Evolutionary conservation across 2,329 filamentous ascomycete species (phyloP), one percentile per base, ranked within the genome.

Genomic region (Cylindrodendrum hubeiense): DNA sequence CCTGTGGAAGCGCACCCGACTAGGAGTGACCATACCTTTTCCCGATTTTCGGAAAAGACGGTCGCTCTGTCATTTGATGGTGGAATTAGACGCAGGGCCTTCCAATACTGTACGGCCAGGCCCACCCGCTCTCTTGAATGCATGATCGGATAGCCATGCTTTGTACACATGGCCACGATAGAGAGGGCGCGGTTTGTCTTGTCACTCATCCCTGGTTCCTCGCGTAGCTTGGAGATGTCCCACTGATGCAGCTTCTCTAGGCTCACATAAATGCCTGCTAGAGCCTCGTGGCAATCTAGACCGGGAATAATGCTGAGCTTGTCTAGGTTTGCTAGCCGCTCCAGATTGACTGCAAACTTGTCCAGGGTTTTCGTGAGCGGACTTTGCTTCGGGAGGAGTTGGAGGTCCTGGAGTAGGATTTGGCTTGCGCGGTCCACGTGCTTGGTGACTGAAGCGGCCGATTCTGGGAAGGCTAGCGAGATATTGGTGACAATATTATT

Each of bases 101-200:
- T 90, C 93, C 93, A 96, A 77, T 95, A 97, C 68, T 94, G 91
- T 41, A 96, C 73, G 52, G 87, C 89, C 60, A 95, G 80, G 1
- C 93, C 93, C 26, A 95, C 81, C 53, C 86, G 87, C 22, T 86
- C 85, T 54, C 89, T 84, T 15, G 86, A 85, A 78, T 96, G 92
- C 86, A 95, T 91, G 30, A 85, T 81, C 0, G 93, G 93, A 30
- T 85, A 85, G 2, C 93, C 93, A 75, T 92, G 91, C 67, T 86
- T 89, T 61, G 87, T 88, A 75, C 91, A 94, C 78, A 93, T 86
- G 50, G 89, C 90, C 54, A 86, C 80, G n/a, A 85, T 80, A 46
- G 85, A 83, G 12, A 90, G 77, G 41, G 79, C 82, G n/a, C 83
- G 79, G 30, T 86, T 84, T 2, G 82, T 77, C 70, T 83, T 85